phyloP scores from a whole-genome alignment of 2,329 filamentous ascomycete species.

The Curvularia sp. region DNA sequence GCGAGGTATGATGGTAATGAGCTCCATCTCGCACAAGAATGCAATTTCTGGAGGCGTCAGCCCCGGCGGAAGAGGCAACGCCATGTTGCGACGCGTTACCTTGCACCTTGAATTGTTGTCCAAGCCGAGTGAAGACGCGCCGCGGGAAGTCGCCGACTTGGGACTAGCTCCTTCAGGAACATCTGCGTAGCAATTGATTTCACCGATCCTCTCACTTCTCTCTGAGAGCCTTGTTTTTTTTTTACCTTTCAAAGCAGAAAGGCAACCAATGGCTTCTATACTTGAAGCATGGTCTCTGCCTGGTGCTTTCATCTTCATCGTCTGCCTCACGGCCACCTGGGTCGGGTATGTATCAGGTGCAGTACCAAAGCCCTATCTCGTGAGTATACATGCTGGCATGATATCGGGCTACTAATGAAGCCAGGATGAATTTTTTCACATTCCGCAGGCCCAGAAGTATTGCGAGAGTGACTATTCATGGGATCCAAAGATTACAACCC shows the following conservation, averaged over 20 bases:
- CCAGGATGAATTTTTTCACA: conserved; percentile 86
- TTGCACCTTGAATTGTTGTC: conserved; percentile 19
- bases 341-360: conserved; percentile 53
- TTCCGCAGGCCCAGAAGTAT: conserved; percentile 89
- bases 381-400: conserved; percentile 42
- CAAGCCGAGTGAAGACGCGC: conserved; percentile 19
- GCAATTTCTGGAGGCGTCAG: conserved; percentile 87
- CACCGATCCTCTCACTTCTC: conserved; percentile 5
- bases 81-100: conserved; percentile 57
- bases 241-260: not conserved
- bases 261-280: conserved; percentile 30
- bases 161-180: conserved; percentile 28
- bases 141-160: conserved; percentile 26
- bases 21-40: conserved; percentile 97
- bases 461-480: conserved; percentile 76
- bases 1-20: conserved; percentile 89
- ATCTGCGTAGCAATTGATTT: conserved; percentile 10
- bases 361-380: conserved; percentile 67
- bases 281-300: conserved; percentile 35
- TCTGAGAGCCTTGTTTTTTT: not conserved
- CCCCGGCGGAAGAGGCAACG: conserved; percentile 67
- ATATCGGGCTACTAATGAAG: conserved; percentile 5
- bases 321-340: conserved; percentile 37
- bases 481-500: conserved; percentile 98
- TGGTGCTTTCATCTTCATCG: conserved; percentile 30